Base-by-base conservation (phyloP, 768 basidiomycete species). In the Aureoboletus auriporus region DNA sequence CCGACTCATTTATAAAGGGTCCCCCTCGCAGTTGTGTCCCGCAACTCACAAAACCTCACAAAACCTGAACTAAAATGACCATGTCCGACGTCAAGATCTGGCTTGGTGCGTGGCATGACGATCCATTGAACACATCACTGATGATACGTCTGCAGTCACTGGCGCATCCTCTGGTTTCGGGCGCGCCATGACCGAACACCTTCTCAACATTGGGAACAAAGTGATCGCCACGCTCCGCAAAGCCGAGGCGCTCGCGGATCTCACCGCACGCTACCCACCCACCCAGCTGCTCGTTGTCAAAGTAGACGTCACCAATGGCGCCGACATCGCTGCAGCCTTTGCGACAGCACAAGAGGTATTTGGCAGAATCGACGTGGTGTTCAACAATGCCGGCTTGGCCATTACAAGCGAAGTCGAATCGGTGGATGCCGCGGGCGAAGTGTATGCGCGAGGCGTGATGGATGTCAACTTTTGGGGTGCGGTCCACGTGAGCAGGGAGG, bases 211-310 rank as follows among this genome's bases (percentile, higher is more conserved):
- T 3, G 72, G 74, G 12, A 65, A 72, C 50, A 69, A 54, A 9
- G 74, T 66, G 30, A 57, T 73, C 42, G 75, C 77, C 12, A 72
- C 74, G n/a, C 61, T 73, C 11, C 74, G 74, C 46, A 68, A 58
- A 27, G 71, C 72, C 8, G 63, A 56, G 6, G 59, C 46, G 13
- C 56, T 76, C 37, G 52, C 52, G 8, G 61, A 63, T 31, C 61
- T 71, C 9, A 23, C 43, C 12, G 39, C 55, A 4, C 40, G 54
- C 4, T 68, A 67, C 44, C 41, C 61, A 1, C 4, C 57, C 13
- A 39, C 53, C 3, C 59, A 59, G 27, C 62, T 72, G 12, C 54
- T 69, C 42, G 49, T 68, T 46, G 30, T 67, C 47, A 59, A 59
- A 38, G 50, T 70, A 27, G 70, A 72, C 55, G 68, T 73, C 27